Percentiles rank a stretch among this genome's conserved stretches.
These are phyloP conservation scores for Pseudogymnoascus sp. DNA, from an alignment of 2,329 filamentous ascomycete genomes.

Conservation along the genomic window DNA sequence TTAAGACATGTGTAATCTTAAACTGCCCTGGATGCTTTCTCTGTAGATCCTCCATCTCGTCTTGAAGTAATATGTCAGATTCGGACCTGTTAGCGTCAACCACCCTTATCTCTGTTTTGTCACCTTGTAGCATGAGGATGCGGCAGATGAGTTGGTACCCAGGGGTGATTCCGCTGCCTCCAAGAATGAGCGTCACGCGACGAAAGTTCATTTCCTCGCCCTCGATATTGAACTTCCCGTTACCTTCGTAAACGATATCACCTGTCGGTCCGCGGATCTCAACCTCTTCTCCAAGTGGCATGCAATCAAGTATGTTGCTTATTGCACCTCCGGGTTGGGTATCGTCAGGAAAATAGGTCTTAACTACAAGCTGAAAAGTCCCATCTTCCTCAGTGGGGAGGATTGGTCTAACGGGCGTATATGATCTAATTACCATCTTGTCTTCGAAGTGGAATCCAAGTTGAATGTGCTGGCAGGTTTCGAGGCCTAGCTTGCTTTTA, in stretches of 20 bases:
- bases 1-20: conserved; percentile 39
- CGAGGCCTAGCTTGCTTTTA: conserved; percentile 35
- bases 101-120: conserved; percentile 33
- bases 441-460: conserved; percentile 44
- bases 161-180: conserved; percentile 42
- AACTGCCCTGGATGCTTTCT: conserved; percentile 31
- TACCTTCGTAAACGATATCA: conserved; percentile 40
- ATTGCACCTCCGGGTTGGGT: conserved; percentile 44
- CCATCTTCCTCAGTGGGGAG: conserved; percentile 32
- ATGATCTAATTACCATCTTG: conserved; percentile 40
- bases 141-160: conserved; percentile 41
- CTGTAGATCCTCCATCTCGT: conserved; percentile 35
- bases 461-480: conserved; percentile 44
- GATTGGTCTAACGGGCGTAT: conserved; percentile 41
- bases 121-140: conserved; percentile 29
- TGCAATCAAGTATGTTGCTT: conserved; percentile 42
- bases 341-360: conserved; percentile 41
- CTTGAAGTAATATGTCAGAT: conserved; percentile 36
- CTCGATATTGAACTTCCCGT: conserved; percentile 38
- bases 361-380: conserved; percentile 40
- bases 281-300: conserved; percentile 38
- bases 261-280: conserved; percentile 44
- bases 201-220: conserved; percentile 33
- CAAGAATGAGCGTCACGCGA: conserved; percentile 39
- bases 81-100: conserved; percentile 41